Evolutionary conservation across 1,139 yeast species (phyloP).

Genomic region (Yamadazyma aaseri): DNA sequence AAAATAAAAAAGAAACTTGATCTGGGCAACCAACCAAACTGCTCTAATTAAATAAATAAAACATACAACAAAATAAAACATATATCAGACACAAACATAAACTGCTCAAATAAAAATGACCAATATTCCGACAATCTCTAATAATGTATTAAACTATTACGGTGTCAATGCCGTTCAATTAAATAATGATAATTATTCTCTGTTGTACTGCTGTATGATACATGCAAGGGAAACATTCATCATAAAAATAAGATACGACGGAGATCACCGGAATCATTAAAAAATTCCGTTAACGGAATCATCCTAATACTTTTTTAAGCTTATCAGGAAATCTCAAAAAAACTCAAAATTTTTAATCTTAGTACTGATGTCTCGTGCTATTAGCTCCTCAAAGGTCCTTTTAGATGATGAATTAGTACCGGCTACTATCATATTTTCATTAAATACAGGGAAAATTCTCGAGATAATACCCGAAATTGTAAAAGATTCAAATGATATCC

Average conservation of each 20-base stretch:
- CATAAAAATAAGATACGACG: not conserved
- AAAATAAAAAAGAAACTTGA: too few species aligned
- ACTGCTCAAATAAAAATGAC: too few species aligned
- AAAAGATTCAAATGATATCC: slow-evolving; percentile 32
- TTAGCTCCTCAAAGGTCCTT: slow-evolving; percentile 66
- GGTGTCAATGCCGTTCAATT: too few species aligned
- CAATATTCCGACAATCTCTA: too few species aligned
- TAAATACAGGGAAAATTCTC: slow-evolving; percentile 63
- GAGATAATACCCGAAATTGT: slow-evolving; percentile 39
- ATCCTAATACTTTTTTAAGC: not conserved
- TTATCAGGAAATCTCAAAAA: not conserved
- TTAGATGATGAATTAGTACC: slow-evolving; percentile 49
- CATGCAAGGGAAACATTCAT: not conserved
- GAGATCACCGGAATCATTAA: not conserved
- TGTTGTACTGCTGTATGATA: too few species aligned
- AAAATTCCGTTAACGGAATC: slow-evolving; percentile 1
- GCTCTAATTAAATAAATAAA: too few species aligned
- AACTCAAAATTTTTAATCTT: not conserved
- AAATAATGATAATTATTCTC: too few species aligned
- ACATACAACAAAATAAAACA: too few species aligned
- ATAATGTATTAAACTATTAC: too few species aligned
- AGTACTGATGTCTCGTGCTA: slow-evolving; percentile 54
- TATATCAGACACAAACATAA: too few species aligned
- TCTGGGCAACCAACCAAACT: too few species aligned
- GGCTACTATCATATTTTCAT: slow-evolving; percentile 68